These are phyloP conservation scores for Eucalyptus pauciflora DNA, from an alignment of 345 rosid genomes.

Conservation along the genomic window DNA sequence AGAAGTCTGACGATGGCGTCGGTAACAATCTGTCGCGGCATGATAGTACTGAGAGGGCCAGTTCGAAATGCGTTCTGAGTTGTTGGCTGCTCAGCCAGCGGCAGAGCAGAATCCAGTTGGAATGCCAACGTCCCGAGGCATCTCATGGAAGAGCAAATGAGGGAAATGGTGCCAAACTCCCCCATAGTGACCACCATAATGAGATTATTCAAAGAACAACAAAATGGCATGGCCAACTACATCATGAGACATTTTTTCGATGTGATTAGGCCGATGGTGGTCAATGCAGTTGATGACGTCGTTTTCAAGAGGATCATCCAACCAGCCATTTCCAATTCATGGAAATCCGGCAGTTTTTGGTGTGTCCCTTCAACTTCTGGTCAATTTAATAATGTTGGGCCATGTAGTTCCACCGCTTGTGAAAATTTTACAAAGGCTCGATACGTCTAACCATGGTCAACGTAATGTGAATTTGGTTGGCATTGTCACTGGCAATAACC, in stretches of 20 bases:
- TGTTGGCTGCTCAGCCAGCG: neutral
- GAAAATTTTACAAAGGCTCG: neutral
- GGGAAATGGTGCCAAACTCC: neutral
- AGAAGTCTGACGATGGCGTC: neutral
- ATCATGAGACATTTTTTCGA: neutral
- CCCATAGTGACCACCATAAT: neutral
- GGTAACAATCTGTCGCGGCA: neutral
- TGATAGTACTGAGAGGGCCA: neutral
- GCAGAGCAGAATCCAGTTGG: neutral
- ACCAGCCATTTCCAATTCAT: neutral
- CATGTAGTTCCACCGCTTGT: neutral
- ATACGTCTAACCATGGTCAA: neutral
- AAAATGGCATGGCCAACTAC: neutral
- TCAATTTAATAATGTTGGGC: neutral
- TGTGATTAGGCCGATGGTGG: neutral
- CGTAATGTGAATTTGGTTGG: neutral
- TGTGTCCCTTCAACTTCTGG: neutral
- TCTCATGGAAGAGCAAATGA: neutral
- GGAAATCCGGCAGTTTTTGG: neutral
- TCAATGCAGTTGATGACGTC: neutral
- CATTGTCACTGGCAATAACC: neutral
- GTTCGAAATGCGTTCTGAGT: neutral
- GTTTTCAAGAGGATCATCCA: neutral
- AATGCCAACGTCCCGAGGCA: neutral
- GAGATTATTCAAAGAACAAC: neutral